phyloP scores from a whole-genome alignment of 2,329 filamentous ascomycete species.

The Stagonosporopsis cucurbitacearum region DNA sequence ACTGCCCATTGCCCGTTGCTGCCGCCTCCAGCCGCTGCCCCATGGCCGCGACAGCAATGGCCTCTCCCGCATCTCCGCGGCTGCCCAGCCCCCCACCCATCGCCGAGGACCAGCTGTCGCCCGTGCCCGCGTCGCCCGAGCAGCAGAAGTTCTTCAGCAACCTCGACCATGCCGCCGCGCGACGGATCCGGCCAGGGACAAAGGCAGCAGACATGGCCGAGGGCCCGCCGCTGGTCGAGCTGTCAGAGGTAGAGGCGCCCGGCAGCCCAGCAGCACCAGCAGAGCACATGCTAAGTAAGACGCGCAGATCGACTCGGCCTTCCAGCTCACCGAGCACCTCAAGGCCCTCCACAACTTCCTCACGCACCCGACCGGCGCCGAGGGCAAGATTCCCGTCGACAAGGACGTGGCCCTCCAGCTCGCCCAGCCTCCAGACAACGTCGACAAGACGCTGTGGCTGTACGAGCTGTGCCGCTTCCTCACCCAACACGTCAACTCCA shows the following conservation, averaged over 20 bases:
- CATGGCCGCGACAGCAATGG: slow-evolving; percentile 27
- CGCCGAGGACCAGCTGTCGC: slow-evolving; percentile 92
- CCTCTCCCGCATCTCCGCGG: slow-evolving; percentile 71
- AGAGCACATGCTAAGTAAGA: slow-evolving; percentile 32
- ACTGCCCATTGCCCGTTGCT: too few species aligned
- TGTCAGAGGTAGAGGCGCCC: slow-evolving; percentile 75
- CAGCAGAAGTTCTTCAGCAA: slow-evolving; percentile 61
- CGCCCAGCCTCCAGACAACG: slow-evolving; percentile 77
- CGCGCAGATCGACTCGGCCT: slow-evolving; percentile 87
- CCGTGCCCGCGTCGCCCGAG: slow-evolving; percentile 66
- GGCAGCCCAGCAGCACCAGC: too few species aligned
- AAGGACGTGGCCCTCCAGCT: slow-evolving; percentile 77
- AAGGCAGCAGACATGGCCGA: slow-evolving; percentile 91
- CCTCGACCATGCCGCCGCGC: slow-evolving; percentile 75
- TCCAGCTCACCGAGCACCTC: slow-evolving; percentile 96
- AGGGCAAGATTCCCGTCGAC: slow-evolving; percentile 73
- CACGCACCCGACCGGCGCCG: slow-evolving; percentile 64
- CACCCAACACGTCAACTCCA: slow-evolving; percentile 89
- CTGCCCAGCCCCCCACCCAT: slow-evolving; percentile 94
- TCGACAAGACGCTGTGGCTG: slow-evolving; percentile 90
- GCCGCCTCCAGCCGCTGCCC: neutral
- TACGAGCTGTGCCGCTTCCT: slow-evolving; percentile 98
- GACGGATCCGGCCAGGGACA: slow-evolving; percentile 90
- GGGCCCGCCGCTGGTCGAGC: slow-evolving; percentile 84
- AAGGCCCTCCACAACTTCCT: slow-evolving; percentile 87